Evolutionary conservation across 768 basidiomycete species (phyloP).

Genomic region (Mrakia frigida): DNA sequence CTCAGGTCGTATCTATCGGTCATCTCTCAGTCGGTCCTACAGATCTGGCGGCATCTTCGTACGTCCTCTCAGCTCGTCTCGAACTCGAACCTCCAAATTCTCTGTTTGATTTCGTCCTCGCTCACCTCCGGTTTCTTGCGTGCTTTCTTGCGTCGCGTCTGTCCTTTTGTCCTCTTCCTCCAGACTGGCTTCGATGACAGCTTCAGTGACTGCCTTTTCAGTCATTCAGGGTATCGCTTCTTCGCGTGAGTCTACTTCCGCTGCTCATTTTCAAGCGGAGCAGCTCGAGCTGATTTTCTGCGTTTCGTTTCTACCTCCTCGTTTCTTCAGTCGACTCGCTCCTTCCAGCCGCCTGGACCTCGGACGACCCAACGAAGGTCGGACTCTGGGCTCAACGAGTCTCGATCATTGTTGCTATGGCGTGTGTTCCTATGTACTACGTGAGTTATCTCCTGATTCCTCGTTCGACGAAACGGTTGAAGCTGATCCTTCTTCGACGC

Average conservation of each 20-base stretch:
- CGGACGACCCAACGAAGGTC: conserved; percentile 70
- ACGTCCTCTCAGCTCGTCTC: conserved; percentile 32
- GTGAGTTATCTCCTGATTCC: conserved; percentile 47
- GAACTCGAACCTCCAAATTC: neutral
- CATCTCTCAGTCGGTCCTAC: conserved; percentile 69
- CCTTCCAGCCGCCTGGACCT: conserved; percentile 92
- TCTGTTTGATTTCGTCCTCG: neutral
- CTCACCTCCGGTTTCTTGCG: neutral
- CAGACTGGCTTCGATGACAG: conserved; percentile 44
- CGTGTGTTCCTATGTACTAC: conserved; percentile 33
- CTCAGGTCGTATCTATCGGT: conserved; percentile 66
- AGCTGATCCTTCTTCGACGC: conserved; percentile 35
- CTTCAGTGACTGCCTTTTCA: conserved; percentile 61
- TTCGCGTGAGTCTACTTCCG: conserved; percentile 48
- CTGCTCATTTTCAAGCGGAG: neutral
- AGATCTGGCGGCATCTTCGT: conserved; percentile 74
- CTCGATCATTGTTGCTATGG: conserved; percentile 45
- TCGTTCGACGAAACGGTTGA: conserved; percentile 26
- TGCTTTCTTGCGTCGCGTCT: neutral
- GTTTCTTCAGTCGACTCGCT: conserved; percentile 65
- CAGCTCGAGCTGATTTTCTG: neutral
- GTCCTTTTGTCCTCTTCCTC: neutral
- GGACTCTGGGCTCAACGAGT: conserved; percentile 88
- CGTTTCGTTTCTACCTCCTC: neutral
- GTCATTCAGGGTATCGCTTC: conserved; percentile 76